Percentiles rank a stretch among this genome's conserved stretches.
Conservation (phyloP, 164 flowering plant species). For the Paratinospora sagittata region DNA sequence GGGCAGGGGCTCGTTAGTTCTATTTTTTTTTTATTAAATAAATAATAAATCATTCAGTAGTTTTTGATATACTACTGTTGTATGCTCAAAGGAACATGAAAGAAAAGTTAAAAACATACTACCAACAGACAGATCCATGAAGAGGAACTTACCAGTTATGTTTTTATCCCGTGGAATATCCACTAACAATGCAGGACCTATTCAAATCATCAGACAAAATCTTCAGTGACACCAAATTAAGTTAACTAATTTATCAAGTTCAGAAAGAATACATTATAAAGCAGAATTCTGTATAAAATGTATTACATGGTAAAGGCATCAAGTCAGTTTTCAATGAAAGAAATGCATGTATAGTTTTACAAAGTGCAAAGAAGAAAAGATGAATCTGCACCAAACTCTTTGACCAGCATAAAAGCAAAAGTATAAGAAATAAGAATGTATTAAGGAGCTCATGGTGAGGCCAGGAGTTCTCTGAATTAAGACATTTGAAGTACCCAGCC, state of each 20-base stretch:
- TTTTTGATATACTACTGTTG: not conserved
- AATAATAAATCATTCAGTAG: no score
- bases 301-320: not conserved
- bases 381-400: not conserved
- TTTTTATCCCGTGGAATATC: constrained; percentile 92
- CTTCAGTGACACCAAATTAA: no score
- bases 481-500: not conserved
- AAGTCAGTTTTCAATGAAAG: not conserved
- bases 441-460: not conserved
- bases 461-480: not conserved
- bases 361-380: no score
- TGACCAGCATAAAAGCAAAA: not conserved
- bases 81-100: not conserved
- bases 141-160: constrained; percentile 58
- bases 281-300: not conserved
- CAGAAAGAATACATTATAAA: not conserved
- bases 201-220: constrained; percentile 2
- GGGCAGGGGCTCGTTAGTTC: not conserved
- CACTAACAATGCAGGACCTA: constrained; percentile 81
- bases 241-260: no score
- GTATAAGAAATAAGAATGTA: not conserved
- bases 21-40: no score
- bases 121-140: not conserved
- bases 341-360: not conserved
- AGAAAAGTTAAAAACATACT: not conserved